Evolutionary conservation across 331 rosid genomes (phyloP).

Genomic region (Acacia concinna): DNA sequence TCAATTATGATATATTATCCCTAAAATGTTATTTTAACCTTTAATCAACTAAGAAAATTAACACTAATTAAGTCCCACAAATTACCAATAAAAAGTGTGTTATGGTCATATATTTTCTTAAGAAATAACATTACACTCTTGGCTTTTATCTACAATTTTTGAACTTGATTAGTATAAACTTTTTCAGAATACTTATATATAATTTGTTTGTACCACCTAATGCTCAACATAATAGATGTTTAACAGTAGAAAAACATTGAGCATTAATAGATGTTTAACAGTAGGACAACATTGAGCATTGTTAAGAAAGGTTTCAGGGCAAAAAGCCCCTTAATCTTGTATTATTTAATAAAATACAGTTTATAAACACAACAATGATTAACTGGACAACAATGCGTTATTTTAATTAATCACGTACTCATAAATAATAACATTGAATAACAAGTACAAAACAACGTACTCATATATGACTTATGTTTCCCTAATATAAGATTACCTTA

Average conservation of each 20-base stretch:
- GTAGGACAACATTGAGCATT: neutral
- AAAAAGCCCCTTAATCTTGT: no score
- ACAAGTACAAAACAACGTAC: neutral
- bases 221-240: neutral
- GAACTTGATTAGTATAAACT: neutral
- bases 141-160: no score
- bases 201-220: neutral
- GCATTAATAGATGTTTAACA: neutral
- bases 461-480: no score
- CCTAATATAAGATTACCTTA: no score
- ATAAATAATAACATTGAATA: neutral
- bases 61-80: no score
- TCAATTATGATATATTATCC: neutral
- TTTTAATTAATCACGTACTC: no score
- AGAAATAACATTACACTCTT: neutral
- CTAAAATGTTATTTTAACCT: neutral
- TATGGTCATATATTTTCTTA: neutral
- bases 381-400: no score
- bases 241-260: neutral
- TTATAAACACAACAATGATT: no score
- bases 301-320: no score
- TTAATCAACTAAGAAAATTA: no score
- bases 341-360: no score
- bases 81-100: neutral
- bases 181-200: no score